Evolutionary conservation across 2,329 filamentous ascomycete genomes (phyloP).

Genomic region (Dothideomycetes sp.): DNA sequence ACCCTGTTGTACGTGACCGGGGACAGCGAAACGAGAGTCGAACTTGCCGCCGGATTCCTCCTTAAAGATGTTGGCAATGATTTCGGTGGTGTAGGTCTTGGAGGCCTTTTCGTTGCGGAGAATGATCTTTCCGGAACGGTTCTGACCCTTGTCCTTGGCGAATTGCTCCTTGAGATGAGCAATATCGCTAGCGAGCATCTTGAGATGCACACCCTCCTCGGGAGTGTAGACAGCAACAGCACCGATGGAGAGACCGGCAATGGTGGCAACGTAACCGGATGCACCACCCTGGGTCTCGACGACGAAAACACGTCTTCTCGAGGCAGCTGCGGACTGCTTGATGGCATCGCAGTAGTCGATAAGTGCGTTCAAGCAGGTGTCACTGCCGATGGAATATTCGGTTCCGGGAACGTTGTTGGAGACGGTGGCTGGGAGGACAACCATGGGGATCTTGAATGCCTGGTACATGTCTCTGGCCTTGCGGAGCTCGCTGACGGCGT

Average conservation of each 20-base stretch:
- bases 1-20: slow-evolving; percentile 89
- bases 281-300: slow-evolving; percentile 95
- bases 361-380: slow-evolving; percentile 91
- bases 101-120: slow-evolving; percentile 95
- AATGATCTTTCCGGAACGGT: slow-evolving; percentile 82
- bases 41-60: slow-evolving; percentile 88
- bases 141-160: slow-evolving; percentile 72
- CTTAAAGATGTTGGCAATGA: slow-evolving; percentile 91
- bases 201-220: slow-evolving; percentile 87
- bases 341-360: slow-evolving; percentile 96
- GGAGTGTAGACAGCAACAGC: slow-evolving; percentile 92
- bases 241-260: slow-evolving; percentile 83
- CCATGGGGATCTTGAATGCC: slow-evolving; percentile 84
- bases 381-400: slow-evolving; percentile 91
- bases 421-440: slow-evolving; percentile 87
- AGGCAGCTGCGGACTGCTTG: slow-evolving; percentile 90
- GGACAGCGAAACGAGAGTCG: slow-evolving; percentile 82
- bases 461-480: slow-evolving; percentile 68
- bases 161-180: slow-evolving; percentile 81
- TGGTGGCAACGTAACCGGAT: slow-evolving; percentile 85
- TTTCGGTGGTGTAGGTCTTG: slow-evolving; percentile 78
- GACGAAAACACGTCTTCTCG: slow-evolving; percentile 86
- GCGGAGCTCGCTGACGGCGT: slow-evolving; percentile 76
- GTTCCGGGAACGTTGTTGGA: slow-evolving; percentile 98
- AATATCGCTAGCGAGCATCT: slow-evolving; percentile 87